Percentiles rank a stretch among this genome's conserved stretches.
Evolutionary conservation across 768 basidiomycete genomes (phyloP).

Genomic region (Lactifluus subvellereus): DNA sequence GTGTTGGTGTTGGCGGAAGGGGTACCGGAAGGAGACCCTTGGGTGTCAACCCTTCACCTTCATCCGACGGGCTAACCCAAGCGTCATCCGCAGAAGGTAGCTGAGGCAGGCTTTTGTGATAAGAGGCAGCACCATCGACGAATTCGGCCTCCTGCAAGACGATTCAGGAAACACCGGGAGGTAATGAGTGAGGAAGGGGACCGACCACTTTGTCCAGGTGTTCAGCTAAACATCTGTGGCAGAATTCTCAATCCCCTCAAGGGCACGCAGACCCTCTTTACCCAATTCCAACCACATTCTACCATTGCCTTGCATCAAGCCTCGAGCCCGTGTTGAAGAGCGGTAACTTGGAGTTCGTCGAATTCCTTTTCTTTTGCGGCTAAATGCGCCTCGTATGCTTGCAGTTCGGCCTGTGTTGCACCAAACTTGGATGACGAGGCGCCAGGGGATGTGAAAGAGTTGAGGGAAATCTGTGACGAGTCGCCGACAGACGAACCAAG

Average conservation of each 20-base stretch:
- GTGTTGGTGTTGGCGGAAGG: slow-evolving; percentile 26
- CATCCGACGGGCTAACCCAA: slow-evolving; percentile 34
- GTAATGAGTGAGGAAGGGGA: not conserved
- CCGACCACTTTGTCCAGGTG: slow-evolving; percentile 56
- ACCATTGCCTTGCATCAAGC: slow-evolving; percentile 58
- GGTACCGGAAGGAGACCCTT: slow-evolving; percentile 8
- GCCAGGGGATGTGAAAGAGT: slow-evolving; percentile 17
- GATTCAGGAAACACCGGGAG: not conserved
- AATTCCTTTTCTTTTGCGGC: slow-evolving; percentile 65
- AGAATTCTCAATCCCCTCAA: slow-evolving; percentile 28
- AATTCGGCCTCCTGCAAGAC: slow-evolving; percentile 41
- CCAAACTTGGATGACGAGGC: slow-evolving; percentile 41
- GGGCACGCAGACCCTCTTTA: slow-evolving; percentile 48
- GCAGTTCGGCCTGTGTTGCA: slow-evolving; percentile 68
- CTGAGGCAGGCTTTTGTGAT: slow-evolving; percentile 50
- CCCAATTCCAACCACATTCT: slow-evolving; percentile 69
- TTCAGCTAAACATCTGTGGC: slow-evolving; percentile 36
- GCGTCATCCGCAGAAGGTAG: slow-evolving; percentile 53
- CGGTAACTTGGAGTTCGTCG: slow-evolving; percentile 42
- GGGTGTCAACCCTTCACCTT: slow-evolving; percentile 12
- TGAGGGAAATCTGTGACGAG: slow-evolving; percentile 22
- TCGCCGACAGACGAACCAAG: slow-evolving; percentile 43
- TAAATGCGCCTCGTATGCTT: slow-evolving; percentile 75
- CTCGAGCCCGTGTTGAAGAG: slow-evolving; percentile 57
- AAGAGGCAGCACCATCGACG: slow-evolving; percentile 21